Conservation (phyloP, 345 rosid species). For the Abelmoschus esculentus region DNA sequence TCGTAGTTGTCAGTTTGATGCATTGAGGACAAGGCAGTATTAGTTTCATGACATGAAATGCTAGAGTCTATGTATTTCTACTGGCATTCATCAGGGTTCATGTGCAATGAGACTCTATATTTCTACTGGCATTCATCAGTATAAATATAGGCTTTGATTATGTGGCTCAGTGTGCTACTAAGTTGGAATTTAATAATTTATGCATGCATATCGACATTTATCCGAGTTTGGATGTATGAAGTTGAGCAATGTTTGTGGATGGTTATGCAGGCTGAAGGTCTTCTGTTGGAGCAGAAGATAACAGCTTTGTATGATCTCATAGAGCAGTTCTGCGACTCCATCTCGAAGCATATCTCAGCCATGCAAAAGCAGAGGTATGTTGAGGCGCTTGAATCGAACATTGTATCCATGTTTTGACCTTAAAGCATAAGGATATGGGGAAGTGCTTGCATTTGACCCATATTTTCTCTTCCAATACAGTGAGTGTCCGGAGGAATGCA, state of each 20-base stretch:
- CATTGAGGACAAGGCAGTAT: not conserved
- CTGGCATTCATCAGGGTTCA: not conserved
- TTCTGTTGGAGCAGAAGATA: slow-evolving; percentile 56
- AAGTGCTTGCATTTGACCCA: not conserved
- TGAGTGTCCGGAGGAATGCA: slow-evolving; percentile 81
- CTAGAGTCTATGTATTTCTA: not conserved
- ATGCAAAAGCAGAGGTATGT: slow-evolving; percentile 63
- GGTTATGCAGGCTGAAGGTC: slow-evolving; percentile 59
- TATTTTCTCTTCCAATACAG: slow-evolving; percentile 24
- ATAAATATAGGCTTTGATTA: not conserved
- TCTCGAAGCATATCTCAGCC: slow-evolving; percentile 38
- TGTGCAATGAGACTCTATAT: not conserved
- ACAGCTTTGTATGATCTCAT: slow-evolving; percentile 19
- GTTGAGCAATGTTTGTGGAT: not conserved
- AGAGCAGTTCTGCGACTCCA: slow-evolving; percentile 48
- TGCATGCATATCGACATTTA: not conserved
- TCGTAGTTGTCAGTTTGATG: not conserved
- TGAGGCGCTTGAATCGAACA: not conserved
- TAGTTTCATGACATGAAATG: not conserved
- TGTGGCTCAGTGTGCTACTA: not conserved
- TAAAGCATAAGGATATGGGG: not conserved
- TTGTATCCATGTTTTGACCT: not conserved
- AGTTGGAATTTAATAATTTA: not conserved
- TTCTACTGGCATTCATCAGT: not conserved
- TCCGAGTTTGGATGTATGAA: not conserved